Percentiles rank a stretch among this genome's conserved stretches.
phyloP scores from a whole-genome alignment of 805 yeast species.

The Ogataea wickerhamii region DNA sequence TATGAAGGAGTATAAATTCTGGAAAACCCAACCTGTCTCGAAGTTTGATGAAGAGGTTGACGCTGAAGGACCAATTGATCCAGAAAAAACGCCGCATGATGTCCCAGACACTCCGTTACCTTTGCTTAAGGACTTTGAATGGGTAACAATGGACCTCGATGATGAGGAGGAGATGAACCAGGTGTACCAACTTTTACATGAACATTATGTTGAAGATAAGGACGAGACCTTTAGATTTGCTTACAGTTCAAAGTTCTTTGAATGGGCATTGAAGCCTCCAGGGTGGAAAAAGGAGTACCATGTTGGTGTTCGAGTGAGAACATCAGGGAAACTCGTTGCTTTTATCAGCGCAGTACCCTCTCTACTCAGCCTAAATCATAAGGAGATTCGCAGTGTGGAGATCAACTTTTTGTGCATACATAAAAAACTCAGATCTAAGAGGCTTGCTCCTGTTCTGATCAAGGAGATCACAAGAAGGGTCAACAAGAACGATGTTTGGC shows the following conservation, averaged over 20 bases:
- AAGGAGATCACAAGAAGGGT: constrained; percentile 93
- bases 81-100: constrained; percentile 61
- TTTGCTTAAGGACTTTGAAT: constrained; percentile 76
- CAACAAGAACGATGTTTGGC: constrained; percentile 83
- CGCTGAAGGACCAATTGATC: constrained; percentile 80
- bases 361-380: constrained; percentile 51
- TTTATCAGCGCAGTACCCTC: constrained; percentile 91
- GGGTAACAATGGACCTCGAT: constrained; percentile 74
- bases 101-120: constrained; percentile 69
- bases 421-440: constrained; percentile 87
- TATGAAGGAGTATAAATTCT: constrained; percentile 89
- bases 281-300: constrained; percentile 90
- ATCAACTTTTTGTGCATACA: constrained; percentile 93
- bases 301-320: constrained; percentile 85
- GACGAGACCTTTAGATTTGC: constrained; percentile 91
- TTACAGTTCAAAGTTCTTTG: constrained; percentile 75
- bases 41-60: constrained; percentile 63
- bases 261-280: constrained; percentile 93
- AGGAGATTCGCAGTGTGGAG: constrained; percentile 63
- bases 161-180: constrained; percentile 60
- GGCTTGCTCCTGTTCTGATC: constrained; percentile 91
- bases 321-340: constrained; percentile 75
- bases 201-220: constrained; percentile 91
- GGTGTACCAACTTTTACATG: constrained; percentile 74
- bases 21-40: constrained; percentile 97